Conservation (phyloP, 2,329 filamentous ascomycete species). For the Microdochium paspali region DNA sequence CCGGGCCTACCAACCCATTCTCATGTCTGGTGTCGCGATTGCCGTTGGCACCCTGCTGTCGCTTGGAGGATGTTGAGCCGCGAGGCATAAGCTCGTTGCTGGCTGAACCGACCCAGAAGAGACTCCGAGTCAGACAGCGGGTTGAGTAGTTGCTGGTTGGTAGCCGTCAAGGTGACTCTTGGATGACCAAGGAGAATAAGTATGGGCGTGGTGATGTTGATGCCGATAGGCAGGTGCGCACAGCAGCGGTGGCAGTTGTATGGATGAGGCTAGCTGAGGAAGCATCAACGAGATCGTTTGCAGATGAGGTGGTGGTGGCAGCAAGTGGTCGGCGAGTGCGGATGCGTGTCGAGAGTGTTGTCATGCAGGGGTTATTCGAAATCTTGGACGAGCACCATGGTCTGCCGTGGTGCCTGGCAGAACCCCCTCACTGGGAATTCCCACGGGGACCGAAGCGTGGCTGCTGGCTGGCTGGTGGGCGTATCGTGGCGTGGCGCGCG, state of each 20-base stretch:
- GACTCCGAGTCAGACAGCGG: constrained; percentile 31
- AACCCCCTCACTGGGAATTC: neutral
- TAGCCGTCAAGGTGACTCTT: neutral
- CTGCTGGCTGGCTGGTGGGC: neutral
- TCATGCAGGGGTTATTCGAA: neutral
- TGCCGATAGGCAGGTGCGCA: neutral
- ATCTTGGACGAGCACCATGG: neutral
- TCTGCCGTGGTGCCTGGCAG: neutral
- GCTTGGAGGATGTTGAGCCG: constrained; percentile 47
- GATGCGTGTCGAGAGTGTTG: neutral
- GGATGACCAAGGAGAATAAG: neutral
- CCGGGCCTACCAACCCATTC: constrained; percentile 74
- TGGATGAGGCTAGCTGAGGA: neutral
- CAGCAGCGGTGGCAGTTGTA: neutral
- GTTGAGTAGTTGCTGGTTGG: constrained; percentile 1
- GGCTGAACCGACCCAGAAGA: constrained; percentile 32
- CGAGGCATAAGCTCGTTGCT: constrained; percentile 47
- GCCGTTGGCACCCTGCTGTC: constrained; percentile 50
- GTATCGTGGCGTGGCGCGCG: neutral
- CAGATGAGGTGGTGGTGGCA: no score
- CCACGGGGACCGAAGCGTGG: neutral
- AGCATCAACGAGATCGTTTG: neutral
- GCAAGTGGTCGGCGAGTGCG: neutral
- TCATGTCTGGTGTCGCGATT: constrained; percentile 72
- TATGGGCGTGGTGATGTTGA: neutral